A percentile compares a stretch with the other conserved stretches of the same genome.
Conservation (phyloP, 164 flowering plant species). For the Magnolia changhungtana region DNA sequence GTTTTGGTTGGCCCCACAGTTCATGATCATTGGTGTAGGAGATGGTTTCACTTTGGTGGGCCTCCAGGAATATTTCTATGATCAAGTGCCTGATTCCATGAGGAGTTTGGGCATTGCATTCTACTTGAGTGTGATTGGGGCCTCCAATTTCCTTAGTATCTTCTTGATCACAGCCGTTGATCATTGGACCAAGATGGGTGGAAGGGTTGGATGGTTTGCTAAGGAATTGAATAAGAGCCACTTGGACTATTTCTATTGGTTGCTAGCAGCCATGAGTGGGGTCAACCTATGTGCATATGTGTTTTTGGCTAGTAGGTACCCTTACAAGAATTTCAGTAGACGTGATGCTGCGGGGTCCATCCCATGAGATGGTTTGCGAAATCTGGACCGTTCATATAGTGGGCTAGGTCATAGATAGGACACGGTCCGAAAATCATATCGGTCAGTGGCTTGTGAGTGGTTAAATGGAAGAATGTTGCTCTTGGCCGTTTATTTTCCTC, state of each 20-base stretch:
- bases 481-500: no score
- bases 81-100: slow-evolving; percentile 67
- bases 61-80: slow-evolving; percentile 72
- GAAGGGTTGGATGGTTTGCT: slow-evolving; percentile 50
- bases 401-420: not conserved
- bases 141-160: slow-evolving; percentile 52
- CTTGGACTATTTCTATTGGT: slow-evolving; percentile 67
- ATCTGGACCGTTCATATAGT: no score
- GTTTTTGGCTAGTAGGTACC: slow-evolving; percentile 39
- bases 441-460: not conserved
- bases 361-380: no score
- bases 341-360: not conserved
- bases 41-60: slow-evolving; percentile 68
- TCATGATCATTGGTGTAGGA: slow-evolving; percentile 43
- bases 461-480: no score
- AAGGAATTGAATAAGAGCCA: slow-evolving; percentile 54
- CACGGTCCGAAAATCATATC: not conserved
- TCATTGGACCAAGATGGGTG: slow-evolving; percentile 28
- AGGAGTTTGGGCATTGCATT: slow-evolving; percentile 68
- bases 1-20: slow-evolving; percentile 71
- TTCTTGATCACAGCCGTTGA: slow-evolving; percentile 47
- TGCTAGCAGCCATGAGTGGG: slow-evolving; percentile 40
- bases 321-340: slow-evolving; percentile 46
- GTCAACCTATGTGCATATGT: slow-evolving; percentile 37
- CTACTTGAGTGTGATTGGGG: slow-evolving; percentile 60